Evolutionary conservation across 176 grass and related monocot species (phyloP).

Genomic region (Ensete glaucum): DNA sequence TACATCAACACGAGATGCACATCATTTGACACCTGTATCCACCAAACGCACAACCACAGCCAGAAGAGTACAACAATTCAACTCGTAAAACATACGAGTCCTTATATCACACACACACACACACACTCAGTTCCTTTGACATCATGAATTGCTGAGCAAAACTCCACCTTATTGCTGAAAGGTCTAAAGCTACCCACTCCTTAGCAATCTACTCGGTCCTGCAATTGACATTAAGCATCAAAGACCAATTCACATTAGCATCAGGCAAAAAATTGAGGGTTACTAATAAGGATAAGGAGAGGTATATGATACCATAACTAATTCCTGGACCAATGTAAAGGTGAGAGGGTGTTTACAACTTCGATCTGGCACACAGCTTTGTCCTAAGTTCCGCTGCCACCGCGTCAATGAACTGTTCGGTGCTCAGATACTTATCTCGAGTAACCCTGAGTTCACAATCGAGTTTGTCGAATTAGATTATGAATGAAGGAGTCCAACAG

Average conservation of each 20-base stretch:
- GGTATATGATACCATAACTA: background rate
- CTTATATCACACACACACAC: too few species aligned
- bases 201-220: background rate
- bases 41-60: too few species aligned
- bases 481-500: background rate
- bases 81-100: too few species aligned
- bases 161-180: too few species aligned
- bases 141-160: too few species aligned
- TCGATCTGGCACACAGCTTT: background rate
- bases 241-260: background rate
- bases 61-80: too few species aligned
- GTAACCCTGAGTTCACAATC: conserved; percentile 3
- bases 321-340: background rate
- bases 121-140: too few species aligned
- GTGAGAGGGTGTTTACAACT: background rate
- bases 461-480: background rate
- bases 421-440: conserved; percentile 11
- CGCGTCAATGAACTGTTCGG: conserved; percentile 5
- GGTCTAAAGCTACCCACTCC: too few species aligned
- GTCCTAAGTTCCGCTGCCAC: background rate
- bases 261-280: background rate
- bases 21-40: too few species aligned
- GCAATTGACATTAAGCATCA: background rate
- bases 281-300: background rate
- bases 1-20: too few species aligned